A percentile compares a stretch with the other conserved stretches of the same genome.
phyloP scores from a whole-genome alignment of 805 yeast species.

The Yueomyces sp. region DNA sequence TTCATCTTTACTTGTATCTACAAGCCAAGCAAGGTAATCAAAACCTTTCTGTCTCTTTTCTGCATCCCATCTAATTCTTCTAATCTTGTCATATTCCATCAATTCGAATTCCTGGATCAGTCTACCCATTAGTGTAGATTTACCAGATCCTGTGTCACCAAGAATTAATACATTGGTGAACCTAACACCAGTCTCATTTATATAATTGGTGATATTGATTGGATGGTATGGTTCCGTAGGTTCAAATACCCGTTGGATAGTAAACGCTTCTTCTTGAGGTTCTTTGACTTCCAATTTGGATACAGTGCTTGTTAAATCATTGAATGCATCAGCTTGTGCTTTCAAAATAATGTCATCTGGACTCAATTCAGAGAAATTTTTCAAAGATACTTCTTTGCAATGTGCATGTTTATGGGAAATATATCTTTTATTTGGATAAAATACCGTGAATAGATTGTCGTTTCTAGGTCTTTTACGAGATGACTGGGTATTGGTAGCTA shows the following conservation, averaged over 20 bases:
- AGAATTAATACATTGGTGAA: slow-evolving; percentile 1
- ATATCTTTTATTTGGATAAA: slow-evolving; percentile 23
- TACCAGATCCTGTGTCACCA: slow-evolving; percentile 7
- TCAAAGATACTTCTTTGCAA: slow-evolving; percentile 19
- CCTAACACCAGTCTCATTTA: neutral
- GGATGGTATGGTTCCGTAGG: slow-evolving; percentile 1
- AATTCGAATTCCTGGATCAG: slow-evolving; percentile 3
- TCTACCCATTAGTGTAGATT: slow-evolving; percentile 7
- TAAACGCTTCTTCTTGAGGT: neutral
- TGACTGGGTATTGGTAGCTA: neutral
- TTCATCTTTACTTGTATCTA: slow-evolving; percentile 2
- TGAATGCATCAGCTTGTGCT: slow-evolving; percentile 42
- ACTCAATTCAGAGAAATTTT: slow-evolving; percentile 54
- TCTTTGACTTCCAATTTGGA: neutral
- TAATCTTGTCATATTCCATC: slow-evolving; percentile 3
- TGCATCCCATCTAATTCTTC: slow-evolving; percentile 1
- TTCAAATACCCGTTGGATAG: neutral
- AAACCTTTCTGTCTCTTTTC: neutral
- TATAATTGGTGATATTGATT: slow-evolving; percentile 1
- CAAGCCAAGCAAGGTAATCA: slow-evolving; percentile 3
- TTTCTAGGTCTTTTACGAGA: slow-evolving; percentile 11
- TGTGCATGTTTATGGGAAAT: neutral
- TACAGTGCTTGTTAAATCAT: slow-evolving; percentile 8
- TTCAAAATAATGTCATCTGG: slow-evolving; percentile 64
- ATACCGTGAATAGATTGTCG: slow-evolving; percentile 19